phyloP scores from a whole-genome alignment of 2,329 filamentous ascomycete genomes.

The Exophiala dermatitidis region DNA sequence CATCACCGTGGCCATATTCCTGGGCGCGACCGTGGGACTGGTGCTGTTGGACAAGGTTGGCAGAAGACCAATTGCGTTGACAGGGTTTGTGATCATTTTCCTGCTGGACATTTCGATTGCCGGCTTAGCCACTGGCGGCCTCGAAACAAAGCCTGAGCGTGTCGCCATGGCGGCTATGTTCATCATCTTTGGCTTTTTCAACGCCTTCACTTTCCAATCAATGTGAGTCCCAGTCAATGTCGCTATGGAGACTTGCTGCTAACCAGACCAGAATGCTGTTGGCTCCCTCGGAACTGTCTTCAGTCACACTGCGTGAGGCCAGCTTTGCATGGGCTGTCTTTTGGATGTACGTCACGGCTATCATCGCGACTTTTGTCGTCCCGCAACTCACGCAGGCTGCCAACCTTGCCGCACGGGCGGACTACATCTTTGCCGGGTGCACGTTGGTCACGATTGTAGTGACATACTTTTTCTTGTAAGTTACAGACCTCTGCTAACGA shows the following conservation, averaged over 20 bases:
- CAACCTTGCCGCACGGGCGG: slow-evolving; percentile 28
- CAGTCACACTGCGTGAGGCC: slow-evolving; percentile 36
- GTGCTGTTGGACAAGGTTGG: slow-evolving; percentile 33
- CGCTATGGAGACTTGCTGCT: background rate
- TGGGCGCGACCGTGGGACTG: slow-evolving; percentile 34
- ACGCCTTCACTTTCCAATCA: slow-evolving; percentile 34
- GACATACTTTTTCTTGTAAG: slow-evolving; percentile 23
- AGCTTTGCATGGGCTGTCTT: slow-evolving; percentile 39
- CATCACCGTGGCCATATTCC: slow-evolving; percentile 33
- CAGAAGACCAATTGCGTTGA: slow-evolving; percentile 33
- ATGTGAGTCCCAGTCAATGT: slow-evolving; percentile 23
- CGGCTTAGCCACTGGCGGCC: slow-evolving; percentile 29
- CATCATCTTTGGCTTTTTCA: slow-evolving; percentile 37
- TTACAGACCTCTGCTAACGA: background rate
- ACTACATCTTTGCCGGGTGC: slow-evolving; percentile 29
- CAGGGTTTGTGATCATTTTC: slow-evolving; percentile 33
- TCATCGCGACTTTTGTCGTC: slow-evolving; percentile 34
- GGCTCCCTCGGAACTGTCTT: slow-evolving; percentile 40
- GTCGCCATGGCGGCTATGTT: slow-evolving; percentile 31
- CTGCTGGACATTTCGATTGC: slow-evolving; percentile 33
- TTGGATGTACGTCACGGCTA: slow-evolving; percentile 34
- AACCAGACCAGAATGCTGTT: slow-evolving; percentile 17
- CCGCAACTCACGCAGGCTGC: slow-evolving; percentile 33
- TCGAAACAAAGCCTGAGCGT: slow-evolving; percentile 23
- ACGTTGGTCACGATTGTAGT: slow-evolving; percentile 19